Base-by-base conservation (phyloP, 2,329 filamentous ascomycete species). In the Arthrobotrys musiformis region DNA sequence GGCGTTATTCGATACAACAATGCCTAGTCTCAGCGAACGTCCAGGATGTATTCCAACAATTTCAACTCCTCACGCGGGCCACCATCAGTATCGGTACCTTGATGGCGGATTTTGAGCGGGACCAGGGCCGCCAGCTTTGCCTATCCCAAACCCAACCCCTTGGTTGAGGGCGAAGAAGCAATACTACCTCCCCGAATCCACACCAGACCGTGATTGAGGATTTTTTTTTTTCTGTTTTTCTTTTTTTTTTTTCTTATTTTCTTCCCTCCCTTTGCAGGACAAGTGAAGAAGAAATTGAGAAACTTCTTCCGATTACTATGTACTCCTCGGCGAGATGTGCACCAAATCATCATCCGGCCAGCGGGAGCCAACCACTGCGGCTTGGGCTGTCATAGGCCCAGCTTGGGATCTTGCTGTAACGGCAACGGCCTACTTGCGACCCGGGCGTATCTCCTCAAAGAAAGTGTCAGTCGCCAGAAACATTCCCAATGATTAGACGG, bases 41-140 rank as follows among this genome's bases (percentile, higher is more conserved):
- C n/a, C n/a, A n/a, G 6, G 15, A 56, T 33, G 68, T 54, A 72
- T 68, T 75, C 37, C 70, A 75, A 75, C 70, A 68, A 58, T 68
- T 37, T 68, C 70, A 69, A 76, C 70, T 76, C 70, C 28, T 56
- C 70, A 56, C 54, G 63, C 56, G 70, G 56, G 63, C 67, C 40
- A 19, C 56, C 37, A 35, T 44, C 50, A 50, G 44, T 17, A 56
- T 75, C 56, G 70, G 64, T 69, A 76, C 63, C 63, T 76, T 69
- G 44, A 76, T 28, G 30, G 30, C 62, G 63, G 70, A 62, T 54
- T 68, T 37, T 50, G 42, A 62, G 15, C 44, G 56, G 33, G 52
- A 42, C 50, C 62, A 28, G 52, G 69, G 61, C 46, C 1, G 44
- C 46, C 11, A 33, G 46, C 60, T 52, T 61, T 48, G 52, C 50